Evolutionary conservation across 2,329 filamentous ascomycete species (phyloP), one percentile per base, ranked within the genome.

Genomic region (Rutstroemia sp.): DNA sequence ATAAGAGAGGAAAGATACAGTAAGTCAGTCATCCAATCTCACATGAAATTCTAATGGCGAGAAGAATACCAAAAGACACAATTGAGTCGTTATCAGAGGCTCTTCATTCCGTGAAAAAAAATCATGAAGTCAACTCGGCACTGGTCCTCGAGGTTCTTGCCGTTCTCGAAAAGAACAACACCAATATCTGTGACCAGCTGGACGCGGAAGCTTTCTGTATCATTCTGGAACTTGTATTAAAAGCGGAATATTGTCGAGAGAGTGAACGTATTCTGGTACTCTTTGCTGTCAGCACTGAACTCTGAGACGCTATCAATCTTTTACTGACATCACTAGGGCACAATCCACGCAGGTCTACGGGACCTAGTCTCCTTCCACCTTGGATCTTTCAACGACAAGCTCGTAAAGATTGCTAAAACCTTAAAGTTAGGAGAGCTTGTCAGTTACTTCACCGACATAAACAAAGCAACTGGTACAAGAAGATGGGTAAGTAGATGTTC

Each of bases 201-300:
- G 57, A 64, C 23, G 50, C 56, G 2, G 14, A 46, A n/a, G 46
- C 59, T 1, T 68, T 67, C 45, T 52, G 12, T 41, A 41, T 56
- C 5, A 46, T 67, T 1, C 18, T 67, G 3, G 57, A 63, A 37
- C 44, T 59, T 1, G 52, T 66, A 5, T 39, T 69, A 9, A 59
- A 62, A 23, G 52, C 60, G 16, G 61, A 63, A 10, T 23, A 59
- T 16, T 63, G 58, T 52, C 52, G 52, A 16, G 53, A 62, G 37
- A 56, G 57, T 10, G 64, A 69, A 34, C 62, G 66, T 16, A 58
- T 59, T 9, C 19, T 70, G 2, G 63, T 60, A 52, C 48, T 69
- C 14, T 58, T 70, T 19, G 62, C 62, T 3, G 68, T 69, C 54
- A 51, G 66, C 61, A 5, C 27, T 7, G 3, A n/a, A 5, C 10